These are phyloP conservation scores for Theobroma grandiflorum DNA, from an alignment of 441 rosid genomes.

Conservation along the genomic window DNA sequence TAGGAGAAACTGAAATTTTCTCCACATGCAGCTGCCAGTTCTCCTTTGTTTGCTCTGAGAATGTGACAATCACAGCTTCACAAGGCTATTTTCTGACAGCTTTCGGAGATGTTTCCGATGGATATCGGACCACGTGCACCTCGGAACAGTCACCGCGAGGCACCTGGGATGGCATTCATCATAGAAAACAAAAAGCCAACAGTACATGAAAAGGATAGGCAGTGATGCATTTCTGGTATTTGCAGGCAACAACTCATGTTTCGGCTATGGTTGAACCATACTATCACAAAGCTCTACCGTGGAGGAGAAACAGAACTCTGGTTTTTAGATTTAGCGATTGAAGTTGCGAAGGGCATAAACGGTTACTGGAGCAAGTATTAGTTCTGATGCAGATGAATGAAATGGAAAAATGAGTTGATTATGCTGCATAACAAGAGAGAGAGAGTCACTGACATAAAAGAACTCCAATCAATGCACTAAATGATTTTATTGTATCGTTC, in stretches of 20 bases:
- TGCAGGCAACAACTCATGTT: not conserved
- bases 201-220: not conserved
- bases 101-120: not conserved
- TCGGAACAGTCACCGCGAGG: not conserved
- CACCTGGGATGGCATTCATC: not conserved
- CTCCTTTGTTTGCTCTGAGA: not conserved
- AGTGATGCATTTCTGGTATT: not conserved
- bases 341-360: not conserved
- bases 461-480: conserved; percentile 14
- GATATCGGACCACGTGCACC: not conserved
- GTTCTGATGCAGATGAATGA: not conserved
- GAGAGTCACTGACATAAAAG: not conserved
- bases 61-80: not conserved
- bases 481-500: conserved; percentile 22
- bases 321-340: not conserved
- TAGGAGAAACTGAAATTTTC: not conserved
- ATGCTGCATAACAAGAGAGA: not conserved
- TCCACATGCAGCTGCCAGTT: not conserved
- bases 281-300: not conserved
- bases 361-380: not conserved
- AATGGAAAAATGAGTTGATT: not conserved
- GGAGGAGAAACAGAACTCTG: too few species aligned
- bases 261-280: not conserved
- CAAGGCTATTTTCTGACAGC: not conserved
- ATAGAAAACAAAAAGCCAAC: not conserved